Percentiles rank a stretch among this genome's conserved stretches.
Conservation (phyloP, 768 basidiomycete species). For the Fomitopsis serialis region DNA sequence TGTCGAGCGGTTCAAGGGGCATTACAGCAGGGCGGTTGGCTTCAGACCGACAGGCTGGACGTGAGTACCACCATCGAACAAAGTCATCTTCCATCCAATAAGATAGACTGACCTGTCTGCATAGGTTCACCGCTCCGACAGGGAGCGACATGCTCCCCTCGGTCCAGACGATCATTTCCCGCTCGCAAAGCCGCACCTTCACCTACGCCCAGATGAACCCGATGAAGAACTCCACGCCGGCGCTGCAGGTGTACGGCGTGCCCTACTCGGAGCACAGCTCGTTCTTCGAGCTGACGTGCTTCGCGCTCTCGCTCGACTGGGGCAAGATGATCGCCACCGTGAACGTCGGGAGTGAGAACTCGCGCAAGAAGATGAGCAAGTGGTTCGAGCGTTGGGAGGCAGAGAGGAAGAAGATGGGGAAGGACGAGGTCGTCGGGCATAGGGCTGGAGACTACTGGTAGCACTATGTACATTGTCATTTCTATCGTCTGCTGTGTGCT, state of each 20-base stretch:
- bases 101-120: neutral
- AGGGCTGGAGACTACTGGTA: constrained; percentile 45
- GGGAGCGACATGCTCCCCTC: constrained; percentile 60
- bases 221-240: constrained; percentile 63
- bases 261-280: constrained; percentile 96
- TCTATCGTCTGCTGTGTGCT: neutral
- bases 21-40: constrained; percentile 68
- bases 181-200: constrained; percentile 62
- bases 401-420: constrained; percentile 61
- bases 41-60: constrained; percentile 97
- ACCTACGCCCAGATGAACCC: constrained; percentile 63
- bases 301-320: constrained; percentile 86
- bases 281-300: constrained; percentile 93
- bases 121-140: constrained; percentile 60
- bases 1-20: constrained; percentile 64
- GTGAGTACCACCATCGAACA: constrained; percentile 42
- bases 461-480: constrained; percentile 20
- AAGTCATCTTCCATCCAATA: constrained; percentile 5
- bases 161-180: constrained; percentile 63
- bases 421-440: constrained; percentile 28
- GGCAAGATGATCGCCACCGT: constrained; percentile 92
- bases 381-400: constrained; percentile 90
- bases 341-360: constrained; percentile 69
- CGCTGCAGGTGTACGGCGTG: constrained; percentile 72
- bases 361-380: constrained; percentile 78